Conservation (phyloP, 805 yeast genomes). For the Lipomyces chichibuensis region DNA sequence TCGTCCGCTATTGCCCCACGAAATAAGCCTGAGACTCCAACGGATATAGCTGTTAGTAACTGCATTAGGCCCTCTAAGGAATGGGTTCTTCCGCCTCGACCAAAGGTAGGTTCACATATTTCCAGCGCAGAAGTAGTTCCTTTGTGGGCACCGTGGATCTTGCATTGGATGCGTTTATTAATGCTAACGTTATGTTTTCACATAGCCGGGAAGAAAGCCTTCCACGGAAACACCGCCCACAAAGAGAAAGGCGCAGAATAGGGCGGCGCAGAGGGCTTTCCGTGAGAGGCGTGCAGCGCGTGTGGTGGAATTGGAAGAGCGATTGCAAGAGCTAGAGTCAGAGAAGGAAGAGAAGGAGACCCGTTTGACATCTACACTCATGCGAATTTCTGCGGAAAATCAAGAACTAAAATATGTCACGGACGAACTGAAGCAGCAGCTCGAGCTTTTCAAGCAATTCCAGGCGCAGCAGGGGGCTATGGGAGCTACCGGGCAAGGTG, state of each 20-base stretch:
- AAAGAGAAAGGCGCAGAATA: conserved; percentile 84
- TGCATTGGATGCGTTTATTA: neutral
- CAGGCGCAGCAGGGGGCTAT: conserved; percentile 34
- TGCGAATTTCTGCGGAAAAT: conserved; percentile 45
- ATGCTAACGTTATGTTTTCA: neutral
- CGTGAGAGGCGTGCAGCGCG: conserved; percentile 83
- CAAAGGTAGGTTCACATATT: conserved; percentile 48
- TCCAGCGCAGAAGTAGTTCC: neutral
- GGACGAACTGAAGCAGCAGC: conserved; percentile 34
- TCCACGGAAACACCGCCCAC: conserved; percentile 78
- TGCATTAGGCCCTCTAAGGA: conserved; percentile 61
- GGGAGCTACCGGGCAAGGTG: conserved; percentile 13
- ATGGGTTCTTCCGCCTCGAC: conserved; percentile 86
- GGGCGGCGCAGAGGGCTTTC: conserved; percentile 94
- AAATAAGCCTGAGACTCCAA: conserved; percentile 22
- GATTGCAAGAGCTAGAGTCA: conserved; percentile 65
- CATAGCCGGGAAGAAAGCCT: conserved; percentile 55
- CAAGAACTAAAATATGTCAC: conserved; percentile 39
- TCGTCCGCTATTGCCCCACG: conserved; percentile 32
- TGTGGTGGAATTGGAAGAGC: conserved; percentile 74
- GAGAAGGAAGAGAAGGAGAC: conserved; percentile 55
- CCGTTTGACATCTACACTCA: conserved; percentile 27
- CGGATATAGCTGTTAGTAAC: conserved; percentile 7
- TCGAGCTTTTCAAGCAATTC: conserved; percentile 32
- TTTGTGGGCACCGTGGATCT: neutral